Percentiles rank a stretch among this genome's conserved stretches.
phyloP scores from a whole-genome alignment of 1,284 basidiomycete species.

The Ganoderma multipileum region DNA sequence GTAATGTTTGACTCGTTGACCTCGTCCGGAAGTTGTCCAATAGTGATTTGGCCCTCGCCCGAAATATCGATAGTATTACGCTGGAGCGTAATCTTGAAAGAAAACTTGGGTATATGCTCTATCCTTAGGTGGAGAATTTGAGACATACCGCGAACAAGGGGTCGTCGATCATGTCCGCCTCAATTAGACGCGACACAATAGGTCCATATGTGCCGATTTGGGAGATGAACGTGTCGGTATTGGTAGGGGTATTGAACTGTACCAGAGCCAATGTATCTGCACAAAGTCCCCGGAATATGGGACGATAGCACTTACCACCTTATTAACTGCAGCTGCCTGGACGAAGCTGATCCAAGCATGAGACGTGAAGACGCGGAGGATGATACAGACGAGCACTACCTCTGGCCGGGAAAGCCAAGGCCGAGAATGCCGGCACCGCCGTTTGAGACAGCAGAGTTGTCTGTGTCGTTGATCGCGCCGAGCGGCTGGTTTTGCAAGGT shows the following conservation, averaged over 20 bases:
- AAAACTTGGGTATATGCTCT: background rate
- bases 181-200: slow-evolving; percentile 52
- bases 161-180: slow-evolving; percentile 48
- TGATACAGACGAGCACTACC: slow-evolving; percentile 30
- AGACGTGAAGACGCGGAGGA: background rate
- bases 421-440: slow-evolving; percentile 49
- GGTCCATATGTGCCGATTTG: slow-evolving; percentile 51
- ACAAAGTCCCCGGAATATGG: background rate
- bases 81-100: slow-evolving; percentile 45
- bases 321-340: slow-evolving; percentile 45
- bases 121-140: background rate
- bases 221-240: slow-evolving; percentile 49
- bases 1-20: slow-evolving; percentile 47
- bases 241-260: slow-evolving; percentile 37
- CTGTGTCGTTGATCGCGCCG: slow-evolving; percentile 44
- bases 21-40: slow-evolving; percentile 48
- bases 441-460: slow-evolving; percentile 44
- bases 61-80: slow-evolving; percentile 47
- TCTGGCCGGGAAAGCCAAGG: slow-evolving; percentile 46
- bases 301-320: slow-evolving; percentile 35
- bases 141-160: slow-evolving; percentile 51
- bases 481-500: slow-evolving; percentile 43
- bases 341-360: slow-evolving; percentile 41
- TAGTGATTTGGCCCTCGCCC: slow-evolving; percentile 46
- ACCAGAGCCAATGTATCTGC: background rate